Base-by-base conservation (phyloP, 495 filamentous ascomycete species). In the Sporormia fimetaria region DNA sequence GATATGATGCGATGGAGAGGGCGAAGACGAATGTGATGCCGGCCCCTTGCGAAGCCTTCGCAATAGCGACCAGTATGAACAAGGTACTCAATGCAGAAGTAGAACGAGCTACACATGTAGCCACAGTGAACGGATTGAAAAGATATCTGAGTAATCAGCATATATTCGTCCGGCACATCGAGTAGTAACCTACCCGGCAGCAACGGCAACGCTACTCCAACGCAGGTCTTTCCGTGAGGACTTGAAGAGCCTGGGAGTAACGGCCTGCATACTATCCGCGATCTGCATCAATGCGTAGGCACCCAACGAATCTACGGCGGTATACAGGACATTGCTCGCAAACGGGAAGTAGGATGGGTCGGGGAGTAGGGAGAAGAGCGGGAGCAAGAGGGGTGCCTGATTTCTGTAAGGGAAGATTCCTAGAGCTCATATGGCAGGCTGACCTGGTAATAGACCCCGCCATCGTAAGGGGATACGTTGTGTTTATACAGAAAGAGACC, bases 391-490 rank as follows among this genome's bases (percentile, higher is more conserved):
- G 8, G 90, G 90, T 18, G 90, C 90, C 76, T 83, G n/a, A 41
- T 20, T 9, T 3, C 27, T 22, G 6, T 46, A 1, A 31, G 33
- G n/a, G 20, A 5, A 21, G 14, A 29, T 15, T 20, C 12, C 11
- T 10, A 5, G 15, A 12, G n/a, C 2, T 21, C 12, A 5, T 16
- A 6, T 18, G 12, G 1, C 7, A 12, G 22, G 23, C 28, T 21
- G 62, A 80, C 80, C 65, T 98, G 90, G 66, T 98, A 87, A 63
- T 84, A 98, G 59, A 96, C 84, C 43, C 90, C 90, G 41, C 90
- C 90, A 61, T 98, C 87, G 62, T 96, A 98, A 0, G 90, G 90
- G 34, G 87, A 95, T 18, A 95, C 83, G 70, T 94, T 90, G 54
- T 87, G 85, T 37, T 80, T 87, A 56, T 96, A 95, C 3, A 98